Conservation (phyloP, 192 early-diverging fungal genomes). For the Linnemannia schmuckeri region DNA sequence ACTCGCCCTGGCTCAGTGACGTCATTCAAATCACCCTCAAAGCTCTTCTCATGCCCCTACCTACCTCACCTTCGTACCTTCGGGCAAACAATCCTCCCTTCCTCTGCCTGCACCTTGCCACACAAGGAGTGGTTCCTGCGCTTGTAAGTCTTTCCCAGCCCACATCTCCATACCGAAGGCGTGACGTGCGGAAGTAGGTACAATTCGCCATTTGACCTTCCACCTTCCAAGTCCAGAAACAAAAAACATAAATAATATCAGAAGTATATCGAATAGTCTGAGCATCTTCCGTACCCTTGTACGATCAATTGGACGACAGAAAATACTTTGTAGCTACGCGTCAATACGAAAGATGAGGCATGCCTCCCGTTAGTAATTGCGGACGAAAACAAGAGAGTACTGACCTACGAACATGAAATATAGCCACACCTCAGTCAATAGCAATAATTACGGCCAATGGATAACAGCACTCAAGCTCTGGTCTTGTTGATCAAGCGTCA, state of each 20-base stretch:
- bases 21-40: neutral
- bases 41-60: no score
- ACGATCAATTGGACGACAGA: neutral
- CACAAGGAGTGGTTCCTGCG: neutral
- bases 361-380: neutral
- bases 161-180: neutral
- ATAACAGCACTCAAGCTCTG: conserved; percentile 15
- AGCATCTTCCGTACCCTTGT: neutral
- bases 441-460: neutral
- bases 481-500: conserved; percentile 44
- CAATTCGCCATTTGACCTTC: neutral
- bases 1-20: neutral
- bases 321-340: neutral
- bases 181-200: neutral
- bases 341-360: neutral
- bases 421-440: neutral
- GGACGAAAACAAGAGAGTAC: neutral
- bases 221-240: neutral
- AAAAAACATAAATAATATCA: no score
- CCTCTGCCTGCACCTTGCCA: neutral
- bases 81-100: neutral
- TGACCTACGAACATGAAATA: neutral
- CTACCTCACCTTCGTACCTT: no score
- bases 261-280: neutral
- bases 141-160: neutral